A percentile compares a stretch with the other conserved stretches of the same genome.
These are phyloP conservation scores for Heterococcus sp. DNA, from an alignment of 108 stramenopile species.

Conservation along the genomic window DNA sequence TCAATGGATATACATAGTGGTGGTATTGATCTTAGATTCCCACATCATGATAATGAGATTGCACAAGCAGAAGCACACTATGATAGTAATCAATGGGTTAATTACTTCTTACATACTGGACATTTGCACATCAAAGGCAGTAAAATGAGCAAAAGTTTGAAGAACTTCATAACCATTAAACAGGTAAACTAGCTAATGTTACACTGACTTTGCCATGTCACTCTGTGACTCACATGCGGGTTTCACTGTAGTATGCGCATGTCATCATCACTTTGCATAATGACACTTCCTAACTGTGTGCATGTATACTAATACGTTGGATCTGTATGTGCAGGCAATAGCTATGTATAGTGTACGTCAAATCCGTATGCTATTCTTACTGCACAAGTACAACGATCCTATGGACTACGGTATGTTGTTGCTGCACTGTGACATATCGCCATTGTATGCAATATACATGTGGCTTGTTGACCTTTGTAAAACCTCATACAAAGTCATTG, in stretches of 20 bases:
- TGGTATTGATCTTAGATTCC: too few relatives aligned
- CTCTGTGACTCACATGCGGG: conserved; percentile 1
- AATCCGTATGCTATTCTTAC: conserved; percentile 84
- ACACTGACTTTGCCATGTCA: neutral
- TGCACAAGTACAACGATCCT: conserved; percentile 85
- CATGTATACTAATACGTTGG: too few relatives aligned
- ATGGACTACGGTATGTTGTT: conserved; percentile 97
- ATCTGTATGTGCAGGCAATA: neutral
- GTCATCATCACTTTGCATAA: neutral
- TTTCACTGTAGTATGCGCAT: neutral
- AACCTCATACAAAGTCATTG: too few relatives aligned
- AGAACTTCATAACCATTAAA: conserved; percentile 89
- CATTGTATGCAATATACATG: too few relatives aligned
- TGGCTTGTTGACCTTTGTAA: too few relatives aligned
- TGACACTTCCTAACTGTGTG: neutral
- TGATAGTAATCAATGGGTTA: conserved; percentile 72
- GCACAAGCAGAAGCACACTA: conserved; percentile 24
- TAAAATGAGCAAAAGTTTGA: conserved; percentile 96
- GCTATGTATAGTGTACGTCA: conserved; percentile 6
- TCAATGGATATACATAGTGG: too few relatives aligned
- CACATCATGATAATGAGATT: too few relatives aligned
- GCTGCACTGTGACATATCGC: too few relatives aligned
- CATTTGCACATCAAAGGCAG: conserved; percentile 93
- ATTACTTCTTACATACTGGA: conserved; percentile 95
- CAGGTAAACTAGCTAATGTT: conserved; percentile 26